A percentile compares a stretch with the other conserved stretches of the same genome.
These are phyloP conservation scores for Drosera spatulata DNA, from an alignment of 179 eudicot genomes.

Conservation along the genomic window DNA sequence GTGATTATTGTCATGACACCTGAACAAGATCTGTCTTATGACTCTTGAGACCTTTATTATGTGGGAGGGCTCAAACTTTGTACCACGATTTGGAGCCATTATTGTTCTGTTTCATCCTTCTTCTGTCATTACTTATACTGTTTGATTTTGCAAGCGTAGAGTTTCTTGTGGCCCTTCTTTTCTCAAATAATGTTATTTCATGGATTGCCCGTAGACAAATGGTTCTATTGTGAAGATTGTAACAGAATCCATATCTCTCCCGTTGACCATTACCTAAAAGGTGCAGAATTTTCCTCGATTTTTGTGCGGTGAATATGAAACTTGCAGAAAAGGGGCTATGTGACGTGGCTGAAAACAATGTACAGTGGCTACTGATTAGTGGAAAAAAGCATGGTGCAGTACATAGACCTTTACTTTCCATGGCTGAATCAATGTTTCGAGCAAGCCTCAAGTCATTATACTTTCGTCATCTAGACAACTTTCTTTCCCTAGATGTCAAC, in stretches of 20 bases:
- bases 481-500: not conserved
- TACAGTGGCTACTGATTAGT: slow-evolving; percentile 65
- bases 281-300: slow-evolving; percentile 41
- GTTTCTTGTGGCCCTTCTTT: slow-evolving; percentile 1
- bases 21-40: no score
- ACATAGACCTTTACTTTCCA: slow-evolving; percentile 57
- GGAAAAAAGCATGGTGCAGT: slow-evolving; percentile 69
- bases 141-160: not conserved
- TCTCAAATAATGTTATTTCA: slow-evolving; percentile 6
- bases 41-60: no score
- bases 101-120: no score
- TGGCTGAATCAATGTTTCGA: slow-evolving; percentile 78
- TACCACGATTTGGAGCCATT: no score
- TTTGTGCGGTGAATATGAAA: slow-evolving; percentile 38
- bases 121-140: not conserved
- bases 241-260: slow-evolving; percentile 41
- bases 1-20: no score
- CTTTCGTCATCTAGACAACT: not conserved
- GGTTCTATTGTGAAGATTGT: slow-evolving; percentile 89
- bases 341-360: no score
- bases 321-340: slow-evolving; percentile 35
- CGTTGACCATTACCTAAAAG: slow-evolving; percentile 34
- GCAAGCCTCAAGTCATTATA: slow-evolving; percentile 31
- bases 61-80: no score
- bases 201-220: slow-evolving; percentile 76